Evolutionary conservation across 345 rosid species (phyloP).

Genomic region (Boechera divaricarpa): DNA sequence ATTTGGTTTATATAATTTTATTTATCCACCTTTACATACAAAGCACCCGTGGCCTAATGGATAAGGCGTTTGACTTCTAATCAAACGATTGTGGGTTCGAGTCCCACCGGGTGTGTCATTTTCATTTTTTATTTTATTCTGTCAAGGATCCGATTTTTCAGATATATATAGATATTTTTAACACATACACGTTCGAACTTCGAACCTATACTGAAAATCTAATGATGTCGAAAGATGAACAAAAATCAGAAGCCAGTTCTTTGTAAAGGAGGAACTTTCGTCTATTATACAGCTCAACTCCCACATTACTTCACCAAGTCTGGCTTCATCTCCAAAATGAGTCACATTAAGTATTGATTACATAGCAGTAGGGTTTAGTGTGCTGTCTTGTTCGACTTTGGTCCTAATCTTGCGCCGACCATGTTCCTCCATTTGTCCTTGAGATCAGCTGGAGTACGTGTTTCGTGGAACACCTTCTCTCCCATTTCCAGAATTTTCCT

Average conservation of each 20-base stretch:
- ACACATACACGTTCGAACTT: neutral
- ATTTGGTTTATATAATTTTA: neutral
- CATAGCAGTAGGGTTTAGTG: neutral
- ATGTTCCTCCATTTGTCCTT: constrained; percentile 82
- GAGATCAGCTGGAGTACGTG: constrained; percentile 72
- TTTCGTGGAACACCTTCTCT: constrained; percentile 54
- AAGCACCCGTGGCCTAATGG: constrained; percentile 78
- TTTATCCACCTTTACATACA: accelerated
- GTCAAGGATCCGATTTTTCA: neutral
- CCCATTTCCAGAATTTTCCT: constrained; percentile 79
- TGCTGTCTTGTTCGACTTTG: neutral
- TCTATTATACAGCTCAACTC: neutral
- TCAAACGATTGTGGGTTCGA: constrained; percentile 92
- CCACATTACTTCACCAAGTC: constrained; percentile 16
- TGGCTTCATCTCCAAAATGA: constrained; percentile 28
- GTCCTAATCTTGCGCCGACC: constrained; percentile 24
- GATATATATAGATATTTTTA: no score
- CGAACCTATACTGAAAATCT: neutral
- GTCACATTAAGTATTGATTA: constrained; percentile 4
- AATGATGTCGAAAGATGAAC: neutral
- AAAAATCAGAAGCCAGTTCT: constrained; percentile 16
- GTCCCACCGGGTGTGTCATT: constrained; percentile 65
- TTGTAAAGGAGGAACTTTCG: constrained; percentile 7
- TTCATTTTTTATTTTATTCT: neutral
- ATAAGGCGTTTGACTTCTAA: constrained; percentile 87